phyloP scores from a whole-genome alignment of 2,329 filamentous ascomycete species.

The Colletotrichum noveboracense region DNA sequence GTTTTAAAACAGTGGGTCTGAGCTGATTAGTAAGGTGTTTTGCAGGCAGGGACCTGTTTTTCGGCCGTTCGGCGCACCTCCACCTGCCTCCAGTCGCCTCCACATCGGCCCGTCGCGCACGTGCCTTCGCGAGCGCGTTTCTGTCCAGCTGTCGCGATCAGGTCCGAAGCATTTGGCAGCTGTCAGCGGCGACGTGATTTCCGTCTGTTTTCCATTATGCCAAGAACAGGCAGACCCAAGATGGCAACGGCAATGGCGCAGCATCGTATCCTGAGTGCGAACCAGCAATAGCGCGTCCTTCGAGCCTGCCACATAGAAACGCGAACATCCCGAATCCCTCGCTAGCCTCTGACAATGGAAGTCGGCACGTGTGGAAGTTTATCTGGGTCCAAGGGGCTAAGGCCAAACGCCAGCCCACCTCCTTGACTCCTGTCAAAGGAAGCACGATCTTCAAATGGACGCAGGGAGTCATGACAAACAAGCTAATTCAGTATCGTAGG shows the following conservation, averaged over 20 bases:
- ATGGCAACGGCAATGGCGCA: background rate
- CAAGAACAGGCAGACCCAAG: background rate
- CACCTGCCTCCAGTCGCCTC: background rate
- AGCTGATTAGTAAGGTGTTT: background rate
- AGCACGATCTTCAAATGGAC: background rate
- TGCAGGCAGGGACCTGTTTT: background rate
- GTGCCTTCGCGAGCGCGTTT: background rate
- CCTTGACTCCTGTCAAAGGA: background rate
- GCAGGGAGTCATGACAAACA: background rate
- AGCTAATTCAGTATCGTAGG: background rate
- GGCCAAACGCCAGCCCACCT: background rate
- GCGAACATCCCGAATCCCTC: background rate
- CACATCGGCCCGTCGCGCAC: background rate
- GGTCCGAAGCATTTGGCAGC: background rate
- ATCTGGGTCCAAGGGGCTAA: background rate
- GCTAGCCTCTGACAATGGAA: background rate
- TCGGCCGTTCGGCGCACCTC: background rate
- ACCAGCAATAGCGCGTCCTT: background rate
- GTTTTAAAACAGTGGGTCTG: background rate
- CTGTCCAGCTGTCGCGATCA: background rate
- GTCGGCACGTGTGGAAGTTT: background rate
- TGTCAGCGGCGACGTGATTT: background rate
- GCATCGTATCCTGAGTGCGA: background rate
- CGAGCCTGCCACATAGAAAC: background rate
- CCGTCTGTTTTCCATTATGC: background rate